Evolutionary conservation across 805 yeast genomes (phyloP).

Genomic region (Barnettozyma salicaria): DNA sequence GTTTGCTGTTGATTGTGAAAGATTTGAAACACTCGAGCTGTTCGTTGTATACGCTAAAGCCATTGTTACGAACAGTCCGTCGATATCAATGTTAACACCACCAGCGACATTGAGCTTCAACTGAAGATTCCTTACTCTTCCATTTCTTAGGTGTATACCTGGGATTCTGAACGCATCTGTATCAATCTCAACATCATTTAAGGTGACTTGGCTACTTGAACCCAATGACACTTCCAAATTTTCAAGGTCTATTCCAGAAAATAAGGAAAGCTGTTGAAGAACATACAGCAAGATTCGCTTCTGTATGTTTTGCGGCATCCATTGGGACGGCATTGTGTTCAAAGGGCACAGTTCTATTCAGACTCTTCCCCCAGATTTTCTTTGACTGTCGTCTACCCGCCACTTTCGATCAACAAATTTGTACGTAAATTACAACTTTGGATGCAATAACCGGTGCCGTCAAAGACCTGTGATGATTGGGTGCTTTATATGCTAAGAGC

Average conservation of each 20-base stretch:
- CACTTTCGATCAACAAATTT: conserved; percentile 1
- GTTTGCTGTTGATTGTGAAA: conserved; percentile 4
- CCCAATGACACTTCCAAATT: conserved; percentile 77
- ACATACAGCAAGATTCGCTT: conserved; percentile 75
- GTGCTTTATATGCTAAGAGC: neutral
- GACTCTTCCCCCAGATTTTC: too few relatives aligned
- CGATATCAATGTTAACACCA: conserved; percentile 59
- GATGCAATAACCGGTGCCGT: too few relatives aligned
- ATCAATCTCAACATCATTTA: conserved; percentile 62
- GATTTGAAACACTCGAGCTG: neutral
- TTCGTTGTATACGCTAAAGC: conserved; percentile 26
- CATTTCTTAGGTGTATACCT: conserved; percentile 56
- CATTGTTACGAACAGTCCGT: conserved; percentile 46
- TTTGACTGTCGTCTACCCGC: neutral
- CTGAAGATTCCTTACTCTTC: conserved; percentile 48
- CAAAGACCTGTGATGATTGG: neutral
- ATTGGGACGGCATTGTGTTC: conserved; percentile 31
- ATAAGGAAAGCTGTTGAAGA: conserved; percentile 72
- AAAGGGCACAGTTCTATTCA: too few relatives aligned
- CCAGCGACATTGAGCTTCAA: conserved; percentile 61
- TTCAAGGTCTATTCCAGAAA: conserved; percentile 76
- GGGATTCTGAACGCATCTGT: conserved; percentile 66
- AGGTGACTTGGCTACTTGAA: conserved; percentile 42
- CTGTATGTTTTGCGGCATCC: conserved; percentile 86
- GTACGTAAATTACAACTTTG: too few relatives aligned